Conservation (phyloP, 1,284 basidiomycete genomes). For the Chalciporus sp. region DNA sequence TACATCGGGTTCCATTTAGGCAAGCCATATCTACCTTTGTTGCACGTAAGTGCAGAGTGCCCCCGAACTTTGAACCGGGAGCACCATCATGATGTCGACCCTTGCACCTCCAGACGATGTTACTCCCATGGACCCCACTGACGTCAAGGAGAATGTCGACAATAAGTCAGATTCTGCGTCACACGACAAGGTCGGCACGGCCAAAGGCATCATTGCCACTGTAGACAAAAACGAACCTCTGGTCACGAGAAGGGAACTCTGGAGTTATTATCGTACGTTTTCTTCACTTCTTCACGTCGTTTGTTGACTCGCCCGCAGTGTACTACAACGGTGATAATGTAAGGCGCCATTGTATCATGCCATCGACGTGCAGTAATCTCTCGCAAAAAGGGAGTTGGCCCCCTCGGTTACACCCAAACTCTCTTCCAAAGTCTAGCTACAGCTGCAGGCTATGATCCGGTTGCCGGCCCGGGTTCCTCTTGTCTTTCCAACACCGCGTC, state of each 20-base stretch:
- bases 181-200: not conserved
- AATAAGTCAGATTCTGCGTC: conserved; percentile 2
- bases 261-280: conserved; percentile 67
- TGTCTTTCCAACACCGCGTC: conserved; percentile 57
- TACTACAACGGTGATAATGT: conserved; percentile 77
- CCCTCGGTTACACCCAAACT: conserved; percentile 63
- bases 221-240: conserved; percentile 52
- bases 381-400: conserved; percentile 57
- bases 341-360: conserved; percentile 10
- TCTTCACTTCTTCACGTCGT: not conserved
- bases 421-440: conserved; percentile 74
- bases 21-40: not conserved
- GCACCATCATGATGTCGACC: conserved; percentile 4
- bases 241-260: conserved; percentile 64
- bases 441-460: conserved; percentile 68
- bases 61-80: not conserved
- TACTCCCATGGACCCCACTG: not conserved
- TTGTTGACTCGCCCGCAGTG: conserved; percentile 40
- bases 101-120: not conserved
- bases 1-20: not conserved
- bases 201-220: conserved; percentile 31
- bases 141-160: conserved; percentile 9
- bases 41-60: too few relatives aligned
- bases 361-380: not conserved
- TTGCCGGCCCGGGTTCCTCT: conserved; percentile 64